Base-by-base conservation (phyloP, 441 rosid genomes). In the Daphne laureola region DNA sequence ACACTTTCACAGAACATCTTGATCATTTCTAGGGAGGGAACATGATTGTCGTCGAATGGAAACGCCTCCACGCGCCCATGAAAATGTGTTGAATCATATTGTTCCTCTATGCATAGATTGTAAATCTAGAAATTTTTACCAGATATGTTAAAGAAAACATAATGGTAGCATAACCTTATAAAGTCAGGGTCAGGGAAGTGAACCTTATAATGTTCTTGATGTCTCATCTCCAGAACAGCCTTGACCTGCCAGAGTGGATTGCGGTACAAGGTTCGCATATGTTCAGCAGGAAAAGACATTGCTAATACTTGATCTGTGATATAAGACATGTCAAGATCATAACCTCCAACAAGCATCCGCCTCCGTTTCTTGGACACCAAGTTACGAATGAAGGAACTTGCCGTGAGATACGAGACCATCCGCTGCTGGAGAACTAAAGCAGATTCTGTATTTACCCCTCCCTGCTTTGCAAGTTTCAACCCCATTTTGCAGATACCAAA, bases 161-260 rank as follows among this genome's bases (percentile, higher is more conserved):
- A 4, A 46, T 47, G 14, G 23, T 23, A 11, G 3, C 5, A 7
- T 23, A 13, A 2, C 12, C 26, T n/a, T n/a, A n/a, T n/a, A n/a
- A n/a, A n/a, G n/a, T n/a, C 2, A 31, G 2, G 38, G 11, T 31
- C 38, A 31, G 11, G 38, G 11, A 31, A 31, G 7, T 31, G 38
- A 7, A 91, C 98, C 98, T 86, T 85, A 69, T 87, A 91, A 50
- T 91, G 90, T 14, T 63, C 83, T 7, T 55, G 56, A 61, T 91
- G 95, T 60, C 86, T 72, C 95, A 80, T 78, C 63, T 87, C 96
- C 42, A 91, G 77, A 49, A 87, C 98, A 21, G 89, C 79, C 73
- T 83, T 82, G 61, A 90, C 98, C 79, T 90, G 96, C 96, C 96
- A 85, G 9, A 90, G 76, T 53, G 98, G 98, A 63, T 90, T 90